Evolutionary conservation across 352 stramenopile species (phyloP).

Genomic region (Halophytophthora polymorphica): DNA sequence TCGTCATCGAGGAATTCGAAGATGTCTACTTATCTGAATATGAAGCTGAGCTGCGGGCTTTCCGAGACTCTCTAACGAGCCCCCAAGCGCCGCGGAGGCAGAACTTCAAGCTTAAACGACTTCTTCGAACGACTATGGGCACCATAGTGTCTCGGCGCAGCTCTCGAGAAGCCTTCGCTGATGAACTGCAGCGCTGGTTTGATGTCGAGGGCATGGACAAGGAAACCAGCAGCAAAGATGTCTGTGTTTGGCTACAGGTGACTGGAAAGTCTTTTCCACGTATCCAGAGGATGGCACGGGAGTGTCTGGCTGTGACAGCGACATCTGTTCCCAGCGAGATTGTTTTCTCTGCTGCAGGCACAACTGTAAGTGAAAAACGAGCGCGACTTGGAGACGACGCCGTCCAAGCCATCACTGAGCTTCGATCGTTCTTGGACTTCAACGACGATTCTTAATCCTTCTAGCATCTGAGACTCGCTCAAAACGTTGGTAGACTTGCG

Average conservation of each 20-base stretch:
- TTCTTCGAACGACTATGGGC: background rate
- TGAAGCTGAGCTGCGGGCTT: conserved; percentile 13
- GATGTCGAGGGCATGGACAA: conserved; percentile 6
- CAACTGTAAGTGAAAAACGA: conserved; percentile 4
- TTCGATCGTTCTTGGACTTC: conserved; percentile 10
- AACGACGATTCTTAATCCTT: no score
- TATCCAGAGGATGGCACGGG: conserved; percentile 13
- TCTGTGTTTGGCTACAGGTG: conserved; percentile 10
- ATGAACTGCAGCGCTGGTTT: conserved; percentile 10
- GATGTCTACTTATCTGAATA: background rate
- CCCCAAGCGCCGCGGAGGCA: no score
- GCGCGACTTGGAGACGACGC: conserved; percentile 13
- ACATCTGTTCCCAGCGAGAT: conserved; percentile 17
- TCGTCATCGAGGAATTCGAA: conserved; percentile 5
- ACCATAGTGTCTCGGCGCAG: background rate
- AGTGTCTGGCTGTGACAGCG: conserved; percentile 17
- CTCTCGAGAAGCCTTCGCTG: conserved; percentile 3
- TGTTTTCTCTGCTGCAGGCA: conserved; percentile 11
- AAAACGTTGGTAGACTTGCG: no score
- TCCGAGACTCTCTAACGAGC: no score
- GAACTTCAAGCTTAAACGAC: background rate
- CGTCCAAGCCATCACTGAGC: conserved; percentile 8
- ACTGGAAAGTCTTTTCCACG: conserved; percentile 4
- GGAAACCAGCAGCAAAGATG: conserved; percentile 5
- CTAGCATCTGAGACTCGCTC: no score